These are phyloP conservation scores for Botryosphaeria dothidea DNA, from an alignment of 2,329 filamentous ascomycete genomes.

Conservation along the genomic window DNA sequence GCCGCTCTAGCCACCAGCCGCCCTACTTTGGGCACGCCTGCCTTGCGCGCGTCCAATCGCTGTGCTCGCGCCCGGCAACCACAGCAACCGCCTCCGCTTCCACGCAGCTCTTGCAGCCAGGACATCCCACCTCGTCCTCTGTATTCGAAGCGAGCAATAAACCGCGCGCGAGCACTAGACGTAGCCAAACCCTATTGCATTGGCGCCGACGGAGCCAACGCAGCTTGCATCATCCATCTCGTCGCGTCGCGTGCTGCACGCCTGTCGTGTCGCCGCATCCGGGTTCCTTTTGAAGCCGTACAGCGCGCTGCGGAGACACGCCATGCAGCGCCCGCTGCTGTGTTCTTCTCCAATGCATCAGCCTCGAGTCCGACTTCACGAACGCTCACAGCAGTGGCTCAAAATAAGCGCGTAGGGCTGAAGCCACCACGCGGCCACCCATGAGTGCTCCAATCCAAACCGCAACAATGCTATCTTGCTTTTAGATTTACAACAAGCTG, in stretches of 20 bases:
- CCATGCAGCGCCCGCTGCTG: background rate
- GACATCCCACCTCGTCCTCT: background rate
- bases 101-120: constrained; percentile 2
- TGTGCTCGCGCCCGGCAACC: background rate
- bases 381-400: background rate
- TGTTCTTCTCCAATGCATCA: background rate
- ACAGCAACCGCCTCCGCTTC: constrained; percentile 9
- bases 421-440: background rate
- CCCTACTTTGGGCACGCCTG: background rate
- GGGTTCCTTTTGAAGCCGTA: background rate
- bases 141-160: background rate
- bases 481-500: too few relatives aligned
- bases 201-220: background rate
- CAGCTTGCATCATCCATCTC: background rate
- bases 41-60: background rate
- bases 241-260: background rate
- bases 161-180: background rate
- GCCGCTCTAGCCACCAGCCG: background rate
- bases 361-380: background rate
- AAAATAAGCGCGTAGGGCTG: background rate
- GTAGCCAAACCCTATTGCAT: background rate
- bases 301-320: background rate
- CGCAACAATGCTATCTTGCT: too few relatives aligned
- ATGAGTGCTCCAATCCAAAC: background rate
- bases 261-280: background rate